A percentile compares a stretch with the other conserved stretches of the same genome.
phyloP scores from a whole-genome alignment of 257 asterid species.

The Salvia splendens region DNA sequence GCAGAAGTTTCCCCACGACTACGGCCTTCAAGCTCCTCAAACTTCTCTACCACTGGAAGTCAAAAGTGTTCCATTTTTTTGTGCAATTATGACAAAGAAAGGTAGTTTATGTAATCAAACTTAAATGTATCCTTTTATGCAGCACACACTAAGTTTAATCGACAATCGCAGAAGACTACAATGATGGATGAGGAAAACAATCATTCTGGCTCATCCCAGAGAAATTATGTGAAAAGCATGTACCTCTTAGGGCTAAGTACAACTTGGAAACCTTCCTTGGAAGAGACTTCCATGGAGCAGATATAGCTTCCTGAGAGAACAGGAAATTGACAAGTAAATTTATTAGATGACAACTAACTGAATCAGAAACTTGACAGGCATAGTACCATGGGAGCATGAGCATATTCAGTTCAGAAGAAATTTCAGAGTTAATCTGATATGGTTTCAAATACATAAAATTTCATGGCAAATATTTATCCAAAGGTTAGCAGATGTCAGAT shows the following conservation, averaged over 20 bases:
- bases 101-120: neutral
- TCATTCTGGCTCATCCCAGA: slow-evolving; percentile 8
- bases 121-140: neutral
- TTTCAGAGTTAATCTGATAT: neutral
- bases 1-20: slow-evolving; percentile 71
- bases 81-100: neutral
- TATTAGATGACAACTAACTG: slow-evolving; percentile 27
- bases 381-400: neutral
- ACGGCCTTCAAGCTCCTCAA: slow-evolving; percentile 74
- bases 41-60: slow-evolving; percentile 74
- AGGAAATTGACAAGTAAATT: slow-evolving; percentile 17
- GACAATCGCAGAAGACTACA: neutral
- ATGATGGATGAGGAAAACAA: neutral
- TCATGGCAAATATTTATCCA: neutral
- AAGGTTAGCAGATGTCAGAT: neutral
- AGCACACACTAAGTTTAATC: neutral
- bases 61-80: neutral
- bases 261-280: slow-evolving; percentile 81
- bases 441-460: neutral
- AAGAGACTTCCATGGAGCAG: slow-evolving; percentile 86
- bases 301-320: slow-evolving; percentile 71
- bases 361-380: neutral
- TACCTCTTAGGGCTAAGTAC: slow-evolving; percentile 94
- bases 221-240: slow-evolving; percentile 6
- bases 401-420: neutral